Evolutionary conservation across 1,139 yeast genomes (phyloP), one percentile per base, ranked within the genome.

Genomic region (Groenewaldozyma auringiensis): DNA sequence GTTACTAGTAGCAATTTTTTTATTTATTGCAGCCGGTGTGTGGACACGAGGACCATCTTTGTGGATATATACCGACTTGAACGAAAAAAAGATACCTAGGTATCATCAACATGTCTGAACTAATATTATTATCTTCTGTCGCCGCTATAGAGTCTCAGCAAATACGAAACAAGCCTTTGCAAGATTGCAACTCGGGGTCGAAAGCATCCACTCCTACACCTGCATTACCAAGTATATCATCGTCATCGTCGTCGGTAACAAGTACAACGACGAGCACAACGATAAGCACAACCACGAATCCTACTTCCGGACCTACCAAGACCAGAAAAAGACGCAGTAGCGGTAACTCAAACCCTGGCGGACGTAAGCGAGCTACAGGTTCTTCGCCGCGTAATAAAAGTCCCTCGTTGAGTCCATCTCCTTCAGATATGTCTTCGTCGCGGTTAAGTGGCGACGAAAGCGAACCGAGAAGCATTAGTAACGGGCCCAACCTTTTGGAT

Each of bases 401-500:
- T 25, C 11, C 29, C 6, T 25, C 29, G 11, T 6, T 25, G 9
- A 25, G 29, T 25, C 29, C 29, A 8, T 11, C 29, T 25, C 29
- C 29, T 11, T 25, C 29, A 8, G 29, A 25, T 11, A n/a, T n/a
- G n/a, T n/a, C n/a, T n/a, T n/a, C n/a, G n/a, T n/a, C n/a, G 14
- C 21, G 14, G 8, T 9, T n/a, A 6, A n/a, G 40, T 37, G 25
- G 40, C n/a, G 40, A 20, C 40, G 14, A 37, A 9, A 6, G 13
- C 14, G 25, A 37, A 8, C 37, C 16, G 8, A 14, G n/a, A n/a
- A 14, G 9, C n/a, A n/a, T n/a, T n/a, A n/a, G n/a, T n/a, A 25
- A 25, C 9, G 29, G 29, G 6, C 6, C 6, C 31, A 21, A 22
- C 41, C 27, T 34, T 11, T 43, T 51, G 6, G 45, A 56, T 6